These are phyloP conservation scores for Phytophthora sp. DNA, from an alignment of 352 stramenopile species.

Conservation along the genomic window DNA sequence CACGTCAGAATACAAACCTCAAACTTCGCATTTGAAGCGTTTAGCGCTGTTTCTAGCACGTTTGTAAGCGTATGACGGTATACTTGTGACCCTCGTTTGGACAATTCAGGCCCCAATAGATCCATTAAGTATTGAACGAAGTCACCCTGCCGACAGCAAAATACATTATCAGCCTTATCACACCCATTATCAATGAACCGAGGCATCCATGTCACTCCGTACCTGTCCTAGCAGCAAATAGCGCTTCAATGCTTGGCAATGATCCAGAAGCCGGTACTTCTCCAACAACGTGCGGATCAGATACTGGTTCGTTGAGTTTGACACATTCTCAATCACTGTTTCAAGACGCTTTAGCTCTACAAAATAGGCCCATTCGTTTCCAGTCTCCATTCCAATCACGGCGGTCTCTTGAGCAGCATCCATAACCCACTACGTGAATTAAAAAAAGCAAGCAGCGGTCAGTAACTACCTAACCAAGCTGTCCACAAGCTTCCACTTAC, in stretches of 20 bases:
- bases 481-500: slow-evolving; percentile 41
- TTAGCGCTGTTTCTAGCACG: slow-evolving; percentile 94
- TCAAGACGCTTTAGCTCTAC: slow-evolving; percentile 74
- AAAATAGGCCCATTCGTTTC: slow-evolving; percentile 73
- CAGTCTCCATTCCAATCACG: slow-evolving; percentile 51
- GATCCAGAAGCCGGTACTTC: slow-evolving; percentile 93
- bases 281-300: slow-evolving; percentile 93
- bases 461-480: background rate
- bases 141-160: slow-evolving; percentile 77
- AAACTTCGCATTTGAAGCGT: slow-evolving; percentile 96
- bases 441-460: slow-evolving; percentile 1
- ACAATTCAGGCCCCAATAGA: slow-evolving; percentile 89
- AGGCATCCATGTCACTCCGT: background rate
- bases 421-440: slow-evolving; percentile 76
- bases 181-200: background rate
- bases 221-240: slow-evolving; percentile 98
- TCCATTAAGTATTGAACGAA: slow-evolving; percentile 98
- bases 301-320: slow-evolving; percentile 86
- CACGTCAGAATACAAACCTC: slow-evolving; percentile 61
- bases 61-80: slow-evolving; percentile 96
- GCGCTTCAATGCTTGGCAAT: slow-evolving; percentile 96
- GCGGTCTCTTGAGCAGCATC: slow-evolving; percentile 53
- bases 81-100: slow-evolving; percentile 90
- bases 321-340: slow-evolving; percentile 80
- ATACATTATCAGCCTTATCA: background rate